Conservation (phyloP, 2,329 filamentous ascomycete species). For the Catunica adiposa region DNA sequence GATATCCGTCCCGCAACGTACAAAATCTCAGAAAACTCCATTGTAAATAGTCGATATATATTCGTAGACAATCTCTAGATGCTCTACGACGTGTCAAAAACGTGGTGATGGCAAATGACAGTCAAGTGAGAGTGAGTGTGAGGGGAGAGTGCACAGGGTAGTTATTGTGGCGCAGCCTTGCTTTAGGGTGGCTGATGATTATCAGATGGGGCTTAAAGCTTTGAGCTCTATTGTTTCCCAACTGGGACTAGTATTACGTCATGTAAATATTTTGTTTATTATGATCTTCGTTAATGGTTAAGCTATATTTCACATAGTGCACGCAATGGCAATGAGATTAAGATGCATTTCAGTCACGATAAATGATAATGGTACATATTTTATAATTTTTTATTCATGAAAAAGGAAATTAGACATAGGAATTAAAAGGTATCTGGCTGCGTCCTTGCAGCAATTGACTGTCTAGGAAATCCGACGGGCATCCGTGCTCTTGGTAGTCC, state of each 20-base stretch:
- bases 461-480: neutral
- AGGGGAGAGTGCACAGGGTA: too few relatives aligned
- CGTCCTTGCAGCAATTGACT: neutral
- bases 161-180: neutral
- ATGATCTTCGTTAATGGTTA: neutral
- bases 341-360: too few relatives aligned
- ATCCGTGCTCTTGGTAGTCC: neutral
- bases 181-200: neutral
- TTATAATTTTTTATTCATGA: neutral
- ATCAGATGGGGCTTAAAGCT: conserved; percentile 2
- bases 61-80: too few relatives aligned
- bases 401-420: neutral
- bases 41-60: conserved; percentile 25
- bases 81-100: too few relatives aligned
- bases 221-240: neutral
- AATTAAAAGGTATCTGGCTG: conserved; percentile 1
- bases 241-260: neutral
- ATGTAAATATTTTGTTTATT: neutral
- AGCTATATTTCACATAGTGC: neutral
- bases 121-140: too few relatives aligned
- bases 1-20: conserved; percentile 33
- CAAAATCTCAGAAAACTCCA: conserved; percentile 92
- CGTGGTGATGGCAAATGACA: too few relatives aligned
- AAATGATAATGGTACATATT: too few relatives aligned
- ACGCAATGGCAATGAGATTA: too few relatives aligned